These are phyloP conservation scores for Pythium rhizo-oryzae DNA, from an alignment of 352 stramenopile species.

Conservation along the genomic window DNA sequence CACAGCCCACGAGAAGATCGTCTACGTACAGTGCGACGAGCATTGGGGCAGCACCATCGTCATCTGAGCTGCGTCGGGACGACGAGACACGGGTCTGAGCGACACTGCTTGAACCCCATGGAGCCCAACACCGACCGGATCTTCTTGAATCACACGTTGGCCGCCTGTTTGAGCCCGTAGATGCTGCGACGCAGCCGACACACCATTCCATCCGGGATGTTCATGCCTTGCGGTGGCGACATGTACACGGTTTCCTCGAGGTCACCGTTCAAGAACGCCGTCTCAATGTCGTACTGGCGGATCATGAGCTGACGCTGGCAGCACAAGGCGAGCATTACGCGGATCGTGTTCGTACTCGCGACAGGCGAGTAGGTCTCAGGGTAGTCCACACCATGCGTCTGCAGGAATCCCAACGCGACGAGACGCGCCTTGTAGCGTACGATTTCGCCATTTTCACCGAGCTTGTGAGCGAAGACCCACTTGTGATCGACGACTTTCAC, in stretches of 20 bases:
- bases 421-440: conserved; percentile 20
- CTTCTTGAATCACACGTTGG: too few relatives aligned
- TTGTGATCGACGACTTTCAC: conserved; percentile 11
- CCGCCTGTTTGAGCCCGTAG: conserved; percentile 40
- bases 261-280: conserved; percentile 40
- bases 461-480: conserved; percentile 25
- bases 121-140: too few relatives aligned
- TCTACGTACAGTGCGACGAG: too few relatives aligned
- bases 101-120: too few relatives aligned
- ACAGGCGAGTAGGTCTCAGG: conserved; percentile 19
- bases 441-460: conserved; percentile 14
- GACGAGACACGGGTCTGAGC: too few relatives aligned
- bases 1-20: too few relatives aligned
- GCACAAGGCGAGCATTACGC: conserved; percentile 17
- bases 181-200: conserved; percentile 31
- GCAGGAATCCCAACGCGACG: conserved; percentile 18
- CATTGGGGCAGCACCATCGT: too few relatives aligned
- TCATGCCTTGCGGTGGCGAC: conserved; percentile 20
- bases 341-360: conserved; percentile 18
- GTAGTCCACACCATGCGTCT: conserved; percentile 22
- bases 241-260: conserved; percentile 34
- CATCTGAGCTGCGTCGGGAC: too few relatives aligned
- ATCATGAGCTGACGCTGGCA: neutral
- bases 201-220: conserved; percentile 22
- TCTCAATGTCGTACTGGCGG: conserved; percentile 33